Base-by-base conservation (phyloP, 225 moss, liverwort and hornwort genomes). In the Physcomitrium patens region DNA sequence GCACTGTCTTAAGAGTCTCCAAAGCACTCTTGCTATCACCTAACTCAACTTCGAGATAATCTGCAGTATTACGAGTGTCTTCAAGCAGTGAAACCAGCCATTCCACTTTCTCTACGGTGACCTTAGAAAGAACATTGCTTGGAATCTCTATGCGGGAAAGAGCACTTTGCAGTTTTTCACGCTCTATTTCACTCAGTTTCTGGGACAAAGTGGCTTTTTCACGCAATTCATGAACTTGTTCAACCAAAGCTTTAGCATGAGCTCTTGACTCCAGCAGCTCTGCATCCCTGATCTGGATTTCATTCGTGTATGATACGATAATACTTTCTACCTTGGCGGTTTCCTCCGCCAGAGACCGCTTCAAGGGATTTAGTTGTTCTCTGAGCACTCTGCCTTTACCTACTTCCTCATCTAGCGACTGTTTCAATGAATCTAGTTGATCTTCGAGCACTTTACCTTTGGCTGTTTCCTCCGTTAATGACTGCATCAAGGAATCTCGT, bases 391-490 rank as follows among this genome's bases (percentile, higher is more conserved):
- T 96, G 14, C 94, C 96, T 80, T 91, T 94, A 0, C 62, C 73
- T 63, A 64, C 73, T 53, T 81, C 76, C 59, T 84, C 87, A 1
- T 45, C 79, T 4, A 93, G 50, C 37, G 84, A 84, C 44, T 81
- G 86, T 78, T 86, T 93, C 76, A 91, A 60, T 9, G 72, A 45
- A 67, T 95, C 95, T 67, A 89, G 85, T 60, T 90, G 93, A 47
- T 85, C 86, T 31, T 83, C 91, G 14, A 95, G 75, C 53, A 80
- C 94, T 83, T 94, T 96, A 12, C 94, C 94, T 82, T 92, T 96
- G 1, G 68, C 71, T 60, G 64, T 76, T 53, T 81, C 76, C 59
- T 84, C 87, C 2, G 51, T 76, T 4, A 93, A 50, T 42, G 84
- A 84, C 44, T 81, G 85, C 78, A 85, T 93, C 76, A 91, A 60